phyloP scores from a whole-genome alignment of 495 filamentous ascomycete species.

The Acidomyces sp. region DNA sequence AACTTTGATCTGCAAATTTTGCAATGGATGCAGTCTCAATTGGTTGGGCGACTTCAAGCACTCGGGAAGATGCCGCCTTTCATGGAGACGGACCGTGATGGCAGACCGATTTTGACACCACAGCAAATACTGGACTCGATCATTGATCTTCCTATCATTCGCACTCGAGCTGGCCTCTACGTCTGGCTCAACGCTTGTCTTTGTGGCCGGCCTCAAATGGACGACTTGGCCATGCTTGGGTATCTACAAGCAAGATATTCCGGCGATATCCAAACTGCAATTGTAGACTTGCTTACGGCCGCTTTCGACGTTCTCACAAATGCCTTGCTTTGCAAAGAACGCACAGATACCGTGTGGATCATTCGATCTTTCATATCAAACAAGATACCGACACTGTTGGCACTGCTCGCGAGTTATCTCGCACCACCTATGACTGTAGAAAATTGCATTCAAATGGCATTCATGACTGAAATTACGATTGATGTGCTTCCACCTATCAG shows the following conservation, averaged over 20 bases:
- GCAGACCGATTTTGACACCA: conserved; percentile 7
- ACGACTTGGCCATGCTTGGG: conserved; percentile 62
- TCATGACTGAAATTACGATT: conserved; percentile 61
- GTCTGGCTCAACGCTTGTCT: conserved; percentile 83
- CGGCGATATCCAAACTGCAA: conserved; percentile 62
- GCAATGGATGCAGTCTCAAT: conserved; percentile 15
- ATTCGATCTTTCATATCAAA: conserved; percentile 87
- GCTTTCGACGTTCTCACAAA: conserved; percentile 84
- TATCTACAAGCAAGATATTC: conserved; percentile 76
- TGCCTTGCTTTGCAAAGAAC: conserved; percentile 67
- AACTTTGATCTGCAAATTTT: conserved; percentile 15
- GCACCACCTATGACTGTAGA: conserved; percentile 59
- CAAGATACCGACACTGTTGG: conserved; percentile 72
- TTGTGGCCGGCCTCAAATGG: conserved; percentile 63
- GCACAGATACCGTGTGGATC: conserved; percentile 55
- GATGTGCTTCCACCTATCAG: conserved; percentile 54
- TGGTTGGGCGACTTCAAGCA: conserved; percentile 7
- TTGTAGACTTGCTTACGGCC: conserved; percentile 69
- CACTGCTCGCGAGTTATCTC: conserved; percentile 43
- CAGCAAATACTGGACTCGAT: conserved; percentile 29
- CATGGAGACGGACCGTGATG: conserved; percentile 12
- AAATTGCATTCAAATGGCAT: conserved; percentile 66
- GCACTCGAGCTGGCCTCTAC: conserved; percentile 81
- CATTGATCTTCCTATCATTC: conserved; percentile 51
- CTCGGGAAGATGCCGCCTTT: conserved; percentile 12